Conservation (phyloP, 805 yeast genomes). For the Candida succiphila region DNA sequence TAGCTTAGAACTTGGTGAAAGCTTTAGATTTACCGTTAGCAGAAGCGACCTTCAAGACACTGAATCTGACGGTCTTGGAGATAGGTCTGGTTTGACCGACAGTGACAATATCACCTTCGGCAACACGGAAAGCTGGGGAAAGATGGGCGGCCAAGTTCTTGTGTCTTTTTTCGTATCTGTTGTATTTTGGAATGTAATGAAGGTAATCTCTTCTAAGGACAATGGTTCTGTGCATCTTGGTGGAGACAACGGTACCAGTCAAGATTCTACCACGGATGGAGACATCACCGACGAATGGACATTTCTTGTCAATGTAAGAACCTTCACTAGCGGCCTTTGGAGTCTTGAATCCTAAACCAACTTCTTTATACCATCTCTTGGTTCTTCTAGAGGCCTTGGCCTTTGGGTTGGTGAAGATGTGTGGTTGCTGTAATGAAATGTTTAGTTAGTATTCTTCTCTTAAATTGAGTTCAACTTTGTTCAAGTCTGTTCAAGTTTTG, state of each 20-base stretch:
- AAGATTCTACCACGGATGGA: constrained; percentile 99
- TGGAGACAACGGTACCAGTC: constrained; percentile 98
- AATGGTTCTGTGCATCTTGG: constrained; percentile 99
- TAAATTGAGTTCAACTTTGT: too few relatives aligned
- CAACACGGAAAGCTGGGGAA: constrained; percentile 99
- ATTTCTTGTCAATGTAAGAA: constrained; percentile 98
- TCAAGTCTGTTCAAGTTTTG: too few relatives aligned
- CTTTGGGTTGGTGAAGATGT: constrained; percentile 99
- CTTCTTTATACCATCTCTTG: constrained; percentile 99
- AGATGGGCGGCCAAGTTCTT: constrained; percentile 99
- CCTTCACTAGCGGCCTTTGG: constrained; percentile 98
- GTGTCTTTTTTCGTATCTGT: constrained; percentile 99
- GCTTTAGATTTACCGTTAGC: constrained; percentile 86
- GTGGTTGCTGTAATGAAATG: constrained; percentile 75
- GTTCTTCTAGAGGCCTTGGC: constrained; percentile 96
- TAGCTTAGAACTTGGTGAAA: constrained; percentile 87
- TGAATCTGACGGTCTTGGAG: constrained; percentile 99
- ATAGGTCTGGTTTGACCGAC: constrained; percentile 99
- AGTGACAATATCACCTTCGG: constrained; percentile 97
- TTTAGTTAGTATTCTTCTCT: constrained; percentile 1
- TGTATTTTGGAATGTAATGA: constrained; percentile 99
- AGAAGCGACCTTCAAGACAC: constrained; percentile 92
- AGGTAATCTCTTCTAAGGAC: constrained; percentile 99
- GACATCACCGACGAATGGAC: constrained; percentile 96
- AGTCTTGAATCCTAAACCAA: constrained; percentile 99